Percentiles rank a stretch among this genome's conserved stretches.
Evolutionary conservation across 495 filamentous ascomycete species (phyloP).

Genomic region (Pyrenula massariospora): DNA sequence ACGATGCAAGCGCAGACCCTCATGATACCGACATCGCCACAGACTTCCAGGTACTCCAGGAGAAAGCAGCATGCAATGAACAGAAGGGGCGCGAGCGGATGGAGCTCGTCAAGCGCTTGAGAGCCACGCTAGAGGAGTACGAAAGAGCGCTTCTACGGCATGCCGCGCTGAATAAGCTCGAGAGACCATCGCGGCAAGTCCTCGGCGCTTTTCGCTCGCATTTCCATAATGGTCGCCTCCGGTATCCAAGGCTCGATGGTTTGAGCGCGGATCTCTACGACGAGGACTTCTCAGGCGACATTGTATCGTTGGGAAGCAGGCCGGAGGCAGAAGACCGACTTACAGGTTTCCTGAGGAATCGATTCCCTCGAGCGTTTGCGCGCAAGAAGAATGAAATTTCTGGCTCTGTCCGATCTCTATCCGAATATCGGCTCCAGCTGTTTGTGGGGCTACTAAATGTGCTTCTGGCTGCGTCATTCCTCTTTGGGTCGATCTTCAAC

Average conservation of each 20-base stretch:
- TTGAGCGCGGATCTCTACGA: constrained; percentile 1
- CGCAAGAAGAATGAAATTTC: not conserved
- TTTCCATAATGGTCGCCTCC: not conserved
- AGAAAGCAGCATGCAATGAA: not conserved
- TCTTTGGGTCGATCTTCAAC: constrained; percentile 14
- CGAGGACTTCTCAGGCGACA: not conserved
- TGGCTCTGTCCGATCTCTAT: not conserved
- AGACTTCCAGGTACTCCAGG: not conserved
- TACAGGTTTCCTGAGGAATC: constrained; percentile 2
- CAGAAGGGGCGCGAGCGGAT: not conserved
- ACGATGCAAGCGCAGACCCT: not conserved
- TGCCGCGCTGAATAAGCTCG: constrained; percentile 4
- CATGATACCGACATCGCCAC: constrained; percentile 2
- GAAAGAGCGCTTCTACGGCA: constrained; percentile 9
- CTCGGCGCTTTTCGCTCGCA: constrained; percentile 1
- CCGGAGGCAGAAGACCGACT: constrained; percentile 2
- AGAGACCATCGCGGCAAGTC: constrained; percentile 1
- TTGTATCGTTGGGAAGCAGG: constrained; percentile 1
- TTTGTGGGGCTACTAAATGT: constrained; percentile 5
- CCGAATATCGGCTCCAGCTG: not conserved
- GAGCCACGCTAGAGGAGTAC: constrained; percentile 6
- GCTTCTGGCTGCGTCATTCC: constrained; percentile 9
- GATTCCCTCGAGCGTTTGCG: constrained; percentile 1
- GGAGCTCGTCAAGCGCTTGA: not conserved
- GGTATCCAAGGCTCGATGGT: constrained; percentile 1